phyloP scores from a whole-genome alignment of 352 stramenopile species.

The Sclerospora graminicola region DNA sequence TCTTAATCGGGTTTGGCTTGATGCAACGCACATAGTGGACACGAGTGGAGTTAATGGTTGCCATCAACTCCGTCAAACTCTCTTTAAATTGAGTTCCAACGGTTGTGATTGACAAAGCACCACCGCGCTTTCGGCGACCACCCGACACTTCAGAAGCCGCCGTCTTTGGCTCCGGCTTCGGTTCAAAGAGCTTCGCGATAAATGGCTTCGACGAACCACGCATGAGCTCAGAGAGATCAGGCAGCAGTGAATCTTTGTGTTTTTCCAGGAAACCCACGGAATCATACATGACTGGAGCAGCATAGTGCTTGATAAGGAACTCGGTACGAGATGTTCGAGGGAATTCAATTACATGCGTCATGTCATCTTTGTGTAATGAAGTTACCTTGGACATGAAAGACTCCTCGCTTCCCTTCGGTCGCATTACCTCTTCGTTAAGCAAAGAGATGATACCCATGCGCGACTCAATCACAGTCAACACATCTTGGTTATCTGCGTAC shows the following conservation, averaged over 20 bases:
- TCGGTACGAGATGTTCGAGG: slow-evolving; percentile 75
- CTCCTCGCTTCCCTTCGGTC: slow-evolving; percentile 78
- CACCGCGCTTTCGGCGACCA: slow-evolving; percentile 38
- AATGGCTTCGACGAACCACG: slow-evolving; percentile 61
- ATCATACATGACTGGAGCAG: slow-evolving; percentile 90
- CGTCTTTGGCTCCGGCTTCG: slow-evolving; percentile 38
- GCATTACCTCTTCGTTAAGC: slow-evolving; percentile 86
- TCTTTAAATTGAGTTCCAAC: slow-evolving; percentile 90
- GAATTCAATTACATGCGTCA: slow-evolving; percentile 78
- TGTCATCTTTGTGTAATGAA: slow-evolving; percentile 79
- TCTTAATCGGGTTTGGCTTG: slow-evolving; percentile 98
- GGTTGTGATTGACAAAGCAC: slow-evolving; percentile 55
- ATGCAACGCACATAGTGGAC: slow-evolving; percentile 99
- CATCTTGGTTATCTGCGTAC: slow-evolving; percentile 86
- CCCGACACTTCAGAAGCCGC: slow-evolving; percentile 23
- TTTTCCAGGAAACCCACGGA: slow-evolving; percentile 92
- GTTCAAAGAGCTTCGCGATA: slow-evolving; percentile 62
- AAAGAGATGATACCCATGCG: slow-evolving; percentile 86
- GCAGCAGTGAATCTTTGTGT: slow-evolving; percentile 92
- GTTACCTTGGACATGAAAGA: slow-evolving; percentile 80
- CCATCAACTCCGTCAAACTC: slow-evolving; percentile 90
- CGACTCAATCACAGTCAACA: slow-evolving; percentile 79
- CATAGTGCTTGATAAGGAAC: slow-evolving; percentile 94
- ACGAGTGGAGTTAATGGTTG: slow-evolving; percentile 91
- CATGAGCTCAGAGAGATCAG: slow-evolving; percentile 89